Conservation (phyloP, 163 green algal genomes). For the Prototheca wickerhamii region DNA sequence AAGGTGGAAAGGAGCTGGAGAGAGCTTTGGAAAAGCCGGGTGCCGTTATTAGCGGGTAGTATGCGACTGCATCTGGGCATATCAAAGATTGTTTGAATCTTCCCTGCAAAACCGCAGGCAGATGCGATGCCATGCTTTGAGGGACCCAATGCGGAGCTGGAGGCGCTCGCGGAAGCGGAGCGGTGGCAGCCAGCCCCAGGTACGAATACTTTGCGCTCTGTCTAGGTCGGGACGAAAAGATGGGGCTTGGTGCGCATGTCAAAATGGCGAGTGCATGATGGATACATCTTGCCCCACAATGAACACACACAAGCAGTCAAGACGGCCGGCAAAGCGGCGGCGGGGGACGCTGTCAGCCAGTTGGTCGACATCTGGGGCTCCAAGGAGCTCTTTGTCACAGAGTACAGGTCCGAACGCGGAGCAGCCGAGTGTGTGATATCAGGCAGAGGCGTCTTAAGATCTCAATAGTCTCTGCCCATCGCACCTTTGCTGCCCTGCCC, state of each 20-base stretch:
- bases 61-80: background rate
- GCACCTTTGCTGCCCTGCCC: background rate
- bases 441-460: background rate
- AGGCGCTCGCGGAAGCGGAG: constrained; percentile 38
- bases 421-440: constrained; percentile 3
- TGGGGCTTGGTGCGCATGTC: background rate
- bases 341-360: constrained; percentile 53
- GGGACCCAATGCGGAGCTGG: constrained; percentile 42
- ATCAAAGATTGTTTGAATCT: background rate
- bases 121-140: constrained; percentile 23
- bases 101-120: constrained; percentile 2
- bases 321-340: constrained; percentile 8
- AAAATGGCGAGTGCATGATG: too few relatives aligned
- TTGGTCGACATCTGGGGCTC: constrained; percentile 81
- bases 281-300: background rate
- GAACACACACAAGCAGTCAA: constrained; percentile 24
- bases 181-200: constrained; percentile 54
- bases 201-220: background rate
- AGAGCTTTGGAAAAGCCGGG: background rate
- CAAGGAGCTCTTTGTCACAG: constrained; percentile 78
- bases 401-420: constrained; percentile 54
- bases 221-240: background rate
- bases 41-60: background rate
- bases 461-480: background rate
- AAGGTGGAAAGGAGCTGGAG: background rate